Evolutionary conservation across 2,329 filamentous ascomycete genomes (phyloP).

Genomic region (Xylaria sp.): DNA sequence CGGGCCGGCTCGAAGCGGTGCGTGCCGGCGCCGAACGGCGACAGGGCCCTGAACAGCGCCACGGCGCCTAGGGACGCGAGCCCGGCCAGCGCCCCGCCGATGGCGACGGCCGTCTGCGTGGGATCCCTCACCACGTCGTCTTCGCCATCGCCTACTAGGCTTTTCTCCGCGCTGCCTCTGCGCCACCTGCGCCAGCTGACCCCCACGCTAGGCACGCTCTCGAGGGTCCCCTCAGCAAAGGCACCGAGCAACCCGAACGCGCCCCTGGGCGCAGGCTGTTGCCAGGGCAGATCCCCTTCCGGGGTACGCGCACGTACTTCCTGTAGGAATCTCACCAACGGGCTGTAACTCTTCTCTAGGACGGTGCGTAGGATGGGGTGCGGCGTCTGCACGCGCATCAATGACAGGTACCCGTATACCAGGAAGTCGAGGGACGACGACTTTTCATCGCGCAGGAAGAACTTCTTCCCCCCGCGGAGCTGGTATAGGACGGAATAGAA

Average conservation of each 20-base stretch:
- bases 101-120: constrained; percentile 38
- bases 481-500: constrained; percentile 73
- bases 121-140: constrained; percentile 30
- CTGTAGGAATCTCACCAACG: constrained; percentile 29
- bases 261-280: constrained; percentile 18
- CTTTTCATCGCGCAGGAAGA: constrained; percentile 49
- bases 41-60: constrained; percentile 44
- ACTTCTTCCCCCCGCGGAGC: constrained; percentile 58
- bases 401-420: constrained; percentile 74
- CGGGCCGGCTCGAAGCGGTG: constrained; percentile 47
- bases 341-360: constrained; percentile 31
- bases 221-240: constrained; percentile 38
- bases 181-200: constrained; percentile 41
- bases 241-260: constrained; percentile 25
- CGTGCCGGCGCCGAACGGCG: constrained; percentile 48
- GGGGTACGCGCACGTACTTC: constrained; percentile 14
- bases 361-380: constrained; percentile 45
- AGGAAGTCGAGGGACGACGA: constrained; percentile 76
- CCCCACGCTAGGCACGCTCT: constrained; percentile 37
- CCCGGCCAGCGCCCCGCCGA: constrained; percentile 42
- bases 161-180: constrained; percentile 36
- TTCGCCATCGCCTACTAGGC: background rate
- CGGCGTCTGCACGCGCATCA: constrained; percentile 64
- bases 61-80: constrained; percentile 41
- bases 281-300: constrained; percentile 26